Conservation (phyloP, 2,329 filamentous ascomycete genomes). For the Davidsoniella australis region DNA sequence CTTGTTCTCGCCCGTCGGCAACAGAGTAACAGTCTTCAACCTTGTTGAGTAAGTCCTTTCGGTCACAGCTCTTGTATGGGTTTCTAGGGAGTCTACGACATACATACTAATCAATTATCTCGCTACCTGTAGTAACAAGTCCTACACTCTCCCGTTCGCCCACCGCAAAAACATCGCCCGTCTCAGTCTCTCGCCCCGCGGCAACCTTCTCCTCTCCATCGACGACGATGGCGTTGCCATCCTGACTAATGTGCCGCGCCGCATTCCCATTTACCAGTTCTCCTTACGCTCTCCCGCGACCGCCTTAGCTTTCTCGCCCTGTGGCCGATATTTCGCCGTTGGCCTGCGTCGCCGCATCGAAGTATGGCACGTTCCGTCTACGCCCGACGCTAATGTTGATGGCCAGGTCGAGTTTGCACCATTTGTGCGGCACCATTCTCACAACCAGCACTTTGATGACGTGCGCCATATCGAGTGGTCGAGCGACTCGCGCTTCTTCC, state of each 20-base stretch:
- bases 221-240: conserved; percentile 92
- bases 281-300: conserved; percentile 77
- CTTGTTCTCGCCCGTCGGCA: conserved; percentile 89
- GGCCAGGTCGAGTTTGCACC: conserved; percentile 89
- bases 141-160: conserved; percentile 71
- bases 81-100: too few relatives aligned
- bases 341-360: conserved; percentile 76
- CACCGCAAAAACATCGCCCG: conserved; percentile 87
- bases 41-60: conserved; percentile 56
- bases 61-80: background rate
- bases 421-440: conserved; percentile 74
- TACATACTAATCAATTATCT: conserved; percentile 1
- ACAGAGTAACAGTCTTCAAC: conserved; percentile 89
- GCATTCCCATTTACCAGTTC: conserved; percentile 83
- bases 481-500: conserved; percentile 84
- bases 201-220: conserved; percentile 80
- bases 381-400: conserved; percentile 59
- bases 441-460: conserved; percentile 75
- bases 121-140: conserved; percentile 50
- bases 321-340: conserved; percentile 78
- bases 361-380: conserved; percentile 90
- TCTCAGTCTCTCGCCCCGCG: conserved; percentile 73
- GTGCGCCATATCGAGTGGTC: conserved; percentile 89
- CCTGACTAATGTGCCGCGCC: conserved; percentile 72
- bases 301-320: conserved; percentile 77